A percentile compares a stretch with the other conserved stretches of the same genome.
Conservation (phyloP, 1,284 basidiomycete genomes). For the Ceratobasidium theobromae region DNA sequence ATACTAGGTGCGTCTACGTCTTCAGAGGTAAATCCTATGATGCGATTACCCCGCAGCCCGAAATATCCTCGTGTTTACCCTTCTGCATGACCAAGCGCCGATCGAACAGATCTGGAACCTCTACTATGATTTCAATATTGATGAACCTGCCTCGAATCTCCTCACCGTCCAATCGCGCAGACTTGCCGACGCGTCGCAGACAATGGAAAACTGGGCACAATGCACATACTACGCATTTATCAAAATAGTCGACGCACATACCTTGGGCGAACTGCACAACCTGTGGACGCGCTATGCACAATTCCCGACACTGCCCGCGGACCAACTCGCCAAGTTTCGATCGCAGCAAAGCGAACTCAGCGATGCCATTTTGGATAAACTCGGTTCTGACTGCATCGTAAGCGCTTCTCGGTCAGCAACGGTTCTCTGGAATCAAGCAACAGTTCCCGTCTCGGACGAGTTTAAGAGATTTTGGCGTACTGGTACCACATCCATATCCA, state of each 20-base stretch:
- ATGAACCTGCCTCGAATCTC: slow-evolving; percentile 46
- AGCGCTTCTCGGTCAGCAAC: slow-evolving; percentile 47
- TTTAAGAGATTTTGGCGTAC: slow-evolving; percentile 49
- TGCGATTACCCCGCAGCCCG: slow-evolving; percentile 43
- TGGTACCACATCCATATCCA: slow-evolving; percentile 47
- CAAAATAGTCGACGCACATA: slow-evolving; percentile 46
- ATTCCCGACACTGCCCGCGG: slow-evolving; percentile 36
- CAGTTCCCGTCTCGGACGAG: slow-evolving; percentile 37
- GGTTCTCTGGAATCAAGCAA: slow-evolving; percentile 42
- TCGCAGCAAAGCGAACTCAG: slow-evolving; percentile 34
- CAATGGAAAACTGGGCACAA: slow-evolving; percentile 49
- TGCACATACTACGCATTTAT: slow-evolving; percentile 49
- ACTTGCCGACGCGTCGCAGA: slow-evolving; percentile 46
- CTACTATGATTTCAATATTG: slow-evolving; percentile 57
- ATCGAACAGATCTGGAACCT: slow-evolving; percentile 53
- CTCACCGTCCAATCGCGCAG: slow-evolving; percentile 51
- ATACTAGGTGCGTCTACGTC: slow-evolving; percentile 50
- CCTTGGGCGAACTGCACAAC: slow-evolving; percentile 48
- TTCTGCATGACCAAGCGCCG: slow-evolving; percentile 44
- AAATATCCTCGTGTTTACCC: slow-evolving; percentile 46
- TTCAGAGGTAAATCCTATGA: not conserved
- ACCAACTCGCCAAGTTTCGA: slow-evolving; percentile 2
- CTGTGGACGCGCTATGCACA: slow-evolving; percentile 49
- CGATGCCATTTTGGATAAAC: not conserved
- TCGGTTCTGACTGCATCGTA: slow-evolving; percentile 37